phyloP scores from a whole-genome alignment of 2,329 filamentous ascomycete genomes.

The Colletotrichum euphorbiae region DNA sequence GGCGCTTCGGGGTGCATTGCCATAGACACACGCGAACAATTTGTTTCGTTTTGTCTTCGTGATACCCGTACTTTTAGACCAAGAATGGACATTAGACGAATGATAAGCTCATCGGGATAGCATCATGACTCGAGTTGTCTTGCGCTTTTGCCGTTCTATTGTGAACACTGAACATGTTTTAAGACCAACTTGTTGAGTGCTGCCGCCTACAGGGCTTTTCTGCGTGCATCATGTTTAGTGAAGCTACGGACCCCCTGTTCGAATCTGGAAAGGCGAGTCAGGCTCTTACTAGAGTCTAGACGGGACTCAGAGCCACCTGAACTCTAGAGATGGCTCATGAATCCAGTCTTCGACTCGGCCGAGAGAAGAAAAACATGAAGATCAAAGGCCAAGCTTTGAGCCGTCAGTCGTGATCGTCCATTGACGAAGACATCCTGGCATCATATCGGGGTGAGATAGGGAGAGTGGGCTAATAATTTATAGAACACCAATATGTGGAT shows the following conservation, averaged over 20 bases:
- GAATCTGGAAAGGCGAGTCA: conserved; percentile 13
- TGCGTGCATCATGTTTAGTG: conserved; percentile 32
- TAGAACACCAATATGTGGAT: no score
- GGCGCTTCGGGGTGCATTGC: conserved; percentile 9
- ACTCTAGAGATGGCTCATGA: neutral
- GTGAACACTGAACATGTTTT: neutral
- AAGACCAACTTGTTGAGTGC: neutral
- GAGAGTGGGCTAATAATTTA: no score
- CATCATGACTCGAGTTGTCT: conserved; percentile 17
- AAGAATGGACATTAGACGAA: neutral
- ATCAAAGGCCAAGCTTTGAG: conserved; percentile 29
- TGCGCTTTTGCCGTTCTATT: neutral
- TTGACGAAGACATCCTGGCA: conserved; percentile 28
- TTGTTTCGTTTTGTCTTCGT: conserved; percentile 31
- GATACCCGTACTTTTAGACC: conserved; percentile 24
- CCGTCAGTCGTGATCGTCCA: conserved; percentile 14
- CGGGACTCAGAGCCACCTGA: neutral
- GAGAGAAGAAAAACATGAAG: neutral
- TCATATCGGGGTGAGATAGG: conserved; percentile 13
- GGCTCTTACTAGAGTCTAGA: neutral
- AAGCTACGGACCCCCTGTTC: conserved; percentile 11
- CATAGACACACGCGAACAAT: neutral
- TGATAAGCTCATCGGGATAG: conserved; percentile 4
- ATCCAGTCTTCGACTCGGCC: conserved; percentile 10
- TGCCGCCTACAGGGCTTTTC: neutral